Conservation (phyloP, 2,329 filamentous ascomycete species). For the Aspergillus fumigatiaffinis region DNA sequence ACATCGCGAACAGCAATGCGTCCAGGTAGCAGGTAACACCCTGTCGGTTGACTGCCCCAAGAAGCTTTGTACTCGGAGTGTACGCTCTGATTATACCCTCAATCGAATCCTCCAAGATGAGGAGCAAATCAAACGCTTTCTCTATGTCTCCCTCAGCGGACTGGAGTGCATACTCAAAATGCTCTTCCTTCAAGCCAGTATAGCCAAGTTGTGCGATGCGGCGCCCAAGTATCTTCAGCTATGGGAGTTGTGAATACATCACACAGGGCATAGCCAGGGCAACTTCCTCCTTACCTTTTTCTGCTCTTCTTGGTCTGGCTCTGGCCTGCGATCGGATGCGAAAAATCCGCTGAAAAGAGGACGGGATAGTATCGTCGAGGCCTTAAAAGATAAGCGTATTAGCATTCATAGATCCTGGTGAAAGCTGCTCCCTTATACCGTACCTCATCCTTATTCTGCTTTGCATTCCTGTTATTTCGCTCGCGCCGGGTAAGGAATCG, state of each 20-base stretch:
- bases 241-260: not conserved
- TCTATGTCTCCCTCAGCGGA: constrained; percentile 67
- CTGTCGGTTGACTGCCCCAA: constrained; percentile 81
- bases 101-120: constrained; percentile 75
- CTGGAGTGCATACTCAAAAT: constrained; percentile 59
- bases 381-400: constrained; percentile 14
- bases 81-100: constrained; percentile 74
- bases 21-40: constrained; percentile 94
- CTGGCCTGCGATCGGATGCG: constrained; percentile 19
- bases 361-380: constrained; percentile 20
- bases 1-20: constrained; percentile 91
- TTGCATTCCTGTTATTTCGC: constrained; percentile 25
- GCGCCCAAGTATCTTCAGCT: constrained; percentile 53
- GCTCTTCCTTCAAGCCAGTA: constrained; percentile 55
- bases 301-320: constrained; percentile 26
- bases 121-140: constrained; percentile 70
- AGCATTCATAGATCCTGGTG: constrained; percentile 3
- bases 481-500: constrained; percentile 40
- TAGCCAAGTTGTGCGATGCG: constrained; percentile 53
- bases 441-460: constrained; percentile 34
- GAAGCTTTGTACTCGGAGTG: constrained; percentile 65
- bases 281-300: constrained; percentile 28
- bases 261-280: not conserved
- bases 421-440: not conserved
- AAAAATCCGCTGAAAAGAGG: constrained; percentile 31